phyloP scores from a whole-genome alignment of 352 stramenopile species.

The Phytopythium litorale region DNA sequence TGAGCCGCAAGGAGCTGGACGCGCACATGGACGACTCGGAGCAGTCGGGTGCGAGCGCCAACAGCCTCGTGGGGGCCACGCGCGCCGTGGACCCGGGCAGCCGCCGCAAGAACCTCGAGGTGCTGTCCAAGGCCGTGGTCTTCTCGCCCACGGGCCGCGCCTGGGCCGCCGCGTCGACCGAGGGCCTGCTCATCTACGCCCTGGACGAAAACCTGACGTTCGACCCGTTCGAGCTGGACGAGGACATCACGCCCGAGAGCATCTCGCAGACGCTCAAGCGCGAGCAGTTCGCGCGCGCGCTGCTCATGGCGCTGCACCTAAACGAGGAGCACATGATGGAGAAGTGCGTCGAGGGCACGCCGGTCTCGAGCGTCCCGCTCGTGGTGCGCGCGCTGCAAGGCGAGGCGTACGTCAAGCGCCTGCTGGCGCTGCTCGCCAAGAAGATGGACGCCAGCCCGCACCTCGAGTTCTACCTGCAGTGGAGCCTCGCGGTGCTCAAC shows the following conservation, averaged over 20 bases:
- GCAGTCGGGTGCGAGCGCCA: slow-evolving; percentile 16
- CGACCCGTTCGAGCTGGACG: slow-evolving; percentile 98
- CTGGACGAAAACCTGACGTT: slow-evolving; percentile 97
- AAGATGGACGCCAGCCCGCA: slow-evolving; percentile 92
- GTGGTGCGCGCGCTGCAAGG: slow-evolving; percentile 88
- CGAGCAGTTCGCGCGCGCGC: slow-evolving; percentile 90
- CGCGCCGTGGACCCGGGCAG: slow-evolving; percentile 92
- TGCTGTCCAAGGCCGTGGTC: slow-evolving; percentile 89
- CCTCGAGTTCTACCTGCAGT: slow-evolving; percentile 97
- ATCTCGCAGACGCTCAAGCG: slow-evolving; percentile 86
- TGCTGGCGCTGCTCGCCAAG: slow-evolving; percentile 93
- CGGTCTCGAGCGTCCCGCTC: slow-evolving; percentile 85
- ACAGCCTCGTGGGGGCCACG: slow-evolving; percentile 71
- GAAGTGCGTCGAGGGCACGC: slow-evolving; percentile 89
- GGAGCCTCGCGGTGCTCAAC: slow-evolving; percentile 93
- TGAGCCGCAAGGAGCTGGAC: slow-evolving; percentile 71
- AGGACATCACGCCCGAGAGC: slow-evolving; percentile 95
- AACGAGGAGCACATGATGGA: slow-evolving; percentile 95
- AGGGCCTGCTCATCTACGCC: slow-evolving; percentile 97
- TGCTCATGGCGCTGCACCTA: slow-evolving; percentile 96
- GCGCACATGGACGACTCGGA: slow-evolving; percentile 49
- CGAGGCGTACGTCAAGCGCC: slow-evolving; percentile 88
- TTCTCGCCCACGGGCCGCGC: slow-evolving; percentile 97
- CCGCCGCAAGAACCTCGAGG: slow-evolving; percentile 80
- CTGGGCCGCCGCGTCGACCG: slow-evolving; percentile 95